Percentiles rank a stretch among this genome's conserved stretches.
Conservation (phyloP, 1,139 yeast genomes). For the Suhomyces chickasaworum region DNA sequence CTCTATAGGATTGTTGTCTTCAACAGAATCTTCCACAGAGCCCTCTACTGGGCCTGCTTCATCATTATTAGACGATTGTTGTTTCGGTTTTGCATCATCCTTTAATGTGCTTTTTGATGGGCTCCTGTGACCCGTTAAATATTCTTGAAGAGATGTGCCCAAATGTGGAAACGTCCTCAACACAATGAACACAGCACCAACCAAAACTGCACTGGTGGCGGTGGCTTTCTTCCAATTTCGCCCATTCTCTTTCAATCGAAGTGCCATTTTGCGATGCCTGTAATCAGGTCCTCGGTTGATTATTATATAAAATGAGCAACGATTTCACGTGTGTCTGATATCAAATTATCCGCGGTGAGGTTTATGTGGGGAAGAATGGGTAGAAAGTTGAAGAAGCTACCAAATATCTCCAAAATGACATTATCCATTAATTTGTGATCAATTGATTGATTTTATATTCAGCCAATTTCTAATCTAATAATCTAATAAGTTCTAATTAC, state of each 20-base stretch:
- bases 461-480: too few species aligned
- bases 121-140: slow-evolving; percentile 23
- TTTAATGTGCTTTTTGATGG: slow-evolving; percentile 10
- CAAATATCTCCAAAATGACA: too few species aligned
- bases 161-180: slow-evolving; percentile 58
- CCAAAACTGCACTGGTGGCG: slow-evolving; percentile 41
- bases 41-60: too few species aligned
- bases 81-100: slow-evolving; percentile 14
- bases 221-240: slow-evolving; percentile 21
- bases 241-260: slow-evolving; percentile 15
- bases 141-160: slow-evolving; percentile 29
- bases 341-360: slow-evolving; percentile 1
- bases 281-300: not conserved
- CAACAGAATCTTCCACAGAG: too few species aligned
- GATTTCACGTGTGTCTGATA: slow-evolving; percentile 2
- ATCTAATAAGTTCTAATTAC: too few species aligned
- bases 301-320: not conserved
- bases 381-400: too few species aligned
- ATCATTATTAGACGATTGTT: not conserved
- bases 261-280: slow-evolving; percentile 15
- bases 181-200: slow-evolving; percentile 48
- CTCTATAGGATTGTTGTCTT: slow-evolving; percentile 10
- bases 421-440: too few species aligned
- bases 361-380: not conserved
- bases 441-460: too few species aligned